These are phyloP conservation scores for Sporothrix globosa DNA, from an alignment of 2,329 filamentous ascomycete species.

Conservation along the genomic window DNA sequence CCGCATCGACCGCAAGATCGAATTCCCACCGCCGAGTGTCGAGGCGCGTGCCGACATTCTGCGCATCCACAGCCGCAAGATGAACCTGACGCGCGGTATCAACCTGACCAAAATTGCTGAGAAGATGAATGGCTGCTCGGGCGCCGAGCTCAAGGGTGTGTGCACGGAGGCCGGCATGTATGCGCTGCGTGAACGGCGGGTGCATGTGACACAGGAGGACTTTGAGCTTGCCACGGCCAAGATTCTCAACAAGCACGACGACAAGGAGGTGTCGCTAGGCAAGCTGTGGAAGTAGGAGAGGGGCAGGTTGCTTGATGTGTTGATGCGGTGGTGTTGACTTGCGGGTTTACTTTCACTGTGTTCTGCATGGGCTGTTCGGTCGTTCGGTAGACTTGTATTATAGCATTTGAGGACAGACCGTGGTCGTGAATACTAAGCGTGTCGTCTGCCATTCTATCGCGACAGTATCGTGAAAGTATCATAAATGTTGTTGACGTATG, in stretches of 20 bases:
- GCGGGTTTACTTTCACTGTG: not conserved
- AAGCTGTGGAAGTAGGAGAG: conserved; percentile 64
- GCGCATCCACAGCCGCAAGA: conserved; percentile 94
- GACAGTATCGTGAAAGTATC: not conserved
- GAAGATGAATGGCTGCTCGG: conserved; percentile 99
- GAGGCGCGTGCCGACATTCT: conserved; percentile 97
- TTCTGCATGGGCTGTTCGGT: not conserved
- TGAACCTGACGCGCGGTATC: conserved; percentile 97
- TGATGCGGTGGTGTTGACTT: not conserved
- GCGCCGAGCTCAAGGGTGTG: conserved; percentile 96
- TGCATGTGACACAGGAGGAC: conserved; percentile 98
- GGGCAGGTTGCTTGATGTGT: no score
- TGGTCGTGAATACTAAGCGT: conserved; percentile 23
- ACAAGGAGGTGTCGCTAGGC: conserved; percentile 85
- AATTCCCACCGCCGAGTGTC: conserved; percentile 95
- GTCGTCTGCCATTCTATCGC: conserved; percentile 16
- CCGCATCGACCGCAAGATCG: conserved; percentile 97
- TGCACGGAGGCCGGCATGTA: conserved; percentile 99
- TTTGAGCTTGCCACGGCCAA: conserved; percentile 98
- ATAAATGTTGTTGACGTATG: not conserved
- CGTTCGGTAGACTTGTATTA: conserved; percentile 21
- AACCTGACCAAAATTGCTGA: conserved; percentile 98
- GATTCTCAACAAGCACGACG: conserved; percentile 99
- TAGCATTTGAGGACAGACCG: conserved; percentile 15
- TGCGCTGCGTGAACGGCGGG: conserved; percentile 88